phyloP scores from a whole-genome alignment of 2,329 filamentous ascomycete species.

The Trichoderma atroviride region DNA sequence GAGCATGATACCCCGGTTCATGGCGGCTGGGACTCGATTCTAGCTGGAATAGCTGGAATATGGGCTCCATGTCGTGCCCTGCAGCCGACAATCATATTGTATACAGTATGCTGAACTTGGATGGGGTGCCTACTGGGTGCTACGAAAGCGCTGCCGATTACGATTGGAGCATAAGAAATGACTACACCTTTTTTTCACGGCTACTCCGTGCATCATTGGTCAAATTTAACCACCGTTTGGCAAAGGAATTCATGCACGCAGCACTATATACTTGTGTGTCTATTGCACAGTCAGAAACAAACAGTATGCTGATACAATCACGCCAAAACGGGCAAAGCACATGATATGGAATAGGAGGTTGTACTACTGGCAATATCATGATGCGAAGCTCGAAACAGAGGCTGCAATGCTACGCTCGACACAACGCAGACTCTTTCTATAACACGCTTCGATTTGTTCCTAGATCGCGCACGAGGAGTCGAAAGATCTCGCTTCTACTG shows the following conservation, averaged over 20 bases:
- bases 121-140: background rate
- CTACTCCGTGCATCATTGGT: background rate
- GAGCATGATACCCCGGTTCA: background rate
- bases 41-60: background rate
- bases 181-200: background rate
- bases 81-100: background rate
- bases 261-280: background rate
- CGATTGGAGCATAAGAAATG: background rate
- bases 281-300: background rate
- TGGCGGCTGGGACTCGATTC: background rate
- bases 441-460: constrained; percentile 21
- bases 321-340: background rate
- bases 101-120: background rate
- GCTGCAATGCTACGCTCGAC: background rate
- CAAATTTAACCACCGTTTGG: background rate
- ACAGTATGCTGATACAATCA: background rate
- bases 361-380: background rate
- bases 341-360: background rate
- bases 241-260: background rate
- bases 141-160: background rate
- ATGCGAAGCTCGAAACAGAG: background rate
- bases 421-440: constrained; percentile 1
- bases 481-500: constrained; percentile 26
- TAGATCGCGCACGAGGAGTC: constrained; percentile 24
- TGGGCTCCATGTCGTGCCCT: background rate